Evolutionary conservation across 2,329 filamentous ascomycete genomes (phyloP).

Genomic region (Westerdykella aurantiaca): DNA sequence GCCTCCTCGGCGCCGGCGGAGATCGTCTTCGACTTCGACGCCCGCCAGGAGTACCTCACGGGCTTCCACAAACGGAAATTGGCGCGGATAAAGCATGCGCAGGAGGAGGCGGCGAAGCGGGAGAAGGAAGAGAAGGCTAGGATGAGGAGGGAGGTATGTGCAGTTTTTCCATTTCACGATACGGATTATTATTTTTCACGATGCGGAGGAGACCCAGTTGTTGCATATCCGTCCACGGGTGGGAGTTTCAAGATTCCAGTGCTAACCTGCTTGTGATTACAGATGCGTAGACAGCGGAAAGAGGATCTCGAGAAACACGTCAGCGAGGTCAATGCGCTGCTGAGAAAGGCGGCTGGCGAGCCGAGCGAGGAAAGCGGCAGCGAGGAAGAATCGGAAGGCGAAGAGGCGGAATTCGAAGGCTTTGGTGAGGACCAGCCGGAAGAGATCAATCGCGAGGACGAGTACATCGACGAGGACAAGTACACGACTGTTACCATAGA

Average conservation of each 20-base stretch:
- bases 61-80: constrained; percentile 96
- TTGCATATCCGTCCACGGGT: neutral
- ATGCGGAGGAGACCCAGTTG: no score
- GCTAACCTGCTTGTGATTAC: constrained; percentile 1
- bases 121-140: constrained; percentile 71
- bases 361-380: constrained; percentile 33
- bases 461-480: constrained; percentile 94
- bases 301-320: constrained; percentile 79
- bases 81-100: constrained; percentile 75
- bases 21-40: constrained; percentile 74
- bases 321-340: constrained; percentile 63
- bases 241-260: neutral
- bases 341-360: constrained; percentile 55
- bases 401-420: constrained; percentile 21
- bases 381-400: constrained; percentile 57
- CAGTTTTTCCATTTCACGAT: neutral
- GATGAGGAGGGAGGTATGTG: constrained; percentile 66
- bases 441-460: constrained; percentile 71
- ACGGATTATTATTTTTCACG: neutral
- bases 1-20: constrained; percentile 63
- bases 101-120: constrained; percentile 71
- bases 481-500: constrained; percentile 95
- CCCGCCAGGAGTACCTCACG: constrained; percentile 81
- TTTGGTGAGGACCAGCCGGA: constrained; percentile 50
- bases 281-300: constrained; percentile 81